A percentile compares a stretch with the other conserved stretches of the same genome.
Evolutionary conservation across 345 rosid genomes (phyloP).

Genomic region (Hirschfeldia incana): DNA sequence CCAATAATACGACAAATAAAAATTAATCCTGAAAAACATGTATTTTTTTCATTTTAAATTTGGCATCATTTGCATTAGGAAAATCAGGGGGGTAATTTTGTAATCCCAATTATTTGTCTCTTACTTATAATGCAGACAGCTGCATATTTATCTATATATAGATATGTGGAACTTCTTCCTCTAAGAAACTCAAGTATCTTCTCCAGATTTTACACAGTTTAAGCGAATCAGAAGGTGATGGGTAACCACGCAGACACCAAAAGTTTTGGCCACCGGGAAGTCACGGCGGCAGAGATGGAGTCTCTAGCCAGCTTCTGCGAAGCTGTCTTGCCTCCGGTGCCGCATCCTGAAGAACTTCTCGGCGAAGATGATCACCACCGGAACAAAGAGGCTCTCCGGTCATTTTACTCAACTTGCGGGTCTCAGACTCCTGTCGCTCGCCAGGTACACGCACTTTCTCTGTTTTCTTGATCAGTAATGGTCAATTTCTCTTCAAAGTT

Average conservation of each 20-base stretch:
- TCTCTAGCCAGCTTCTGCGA: slow-evolving; percentile 58
- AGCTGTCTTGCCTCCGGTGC: slow-evolving; percentile 52
- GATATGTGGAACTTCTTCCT: neutral
- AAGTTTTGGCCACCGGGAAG: slow-evolving; percentile 21
- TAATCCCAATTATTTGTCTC: neutral
- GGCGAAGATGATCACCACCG: slow-evolving; percentile 17
- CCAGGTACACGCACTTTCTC: slow-evolving; percentile 24
- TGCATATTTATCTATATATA: slow-evolving; percentile 1
- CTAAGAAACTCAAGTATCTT: neutral
- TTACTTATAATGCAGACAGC: slow-evolving; percentile 6
- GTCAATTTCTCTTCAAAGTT: no score
- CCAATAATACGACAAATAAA: neutral
- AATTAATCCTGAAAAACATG: neutral
- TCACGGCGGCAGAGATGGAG: slow-evolving; percentile 55
- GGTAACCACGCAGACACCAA: slow-evolving; percentile 14
- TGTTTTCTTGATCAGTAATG: neutral
- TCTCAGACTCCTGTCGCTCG: slow-evolving; percentile 38
- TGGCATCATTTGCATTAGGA: no score
- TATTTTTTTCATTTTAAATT: neutral
- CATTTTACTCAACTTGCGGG: slow-evolving; percentile 53
- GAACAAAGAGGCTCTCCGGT: slow-evolving; percentile 35
- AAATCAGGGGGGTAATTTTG: no score
- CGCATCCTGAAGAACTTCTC: slow-evolving; percentile 11
- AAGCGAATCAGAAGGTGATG: slow-evolving; percentile 14
- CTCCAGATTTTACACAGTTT: neutral